Evolutionary conservation across 768 basidiomycete genomes (phyloP).

Genomic region (Butyriboletus loyo): DNA sequence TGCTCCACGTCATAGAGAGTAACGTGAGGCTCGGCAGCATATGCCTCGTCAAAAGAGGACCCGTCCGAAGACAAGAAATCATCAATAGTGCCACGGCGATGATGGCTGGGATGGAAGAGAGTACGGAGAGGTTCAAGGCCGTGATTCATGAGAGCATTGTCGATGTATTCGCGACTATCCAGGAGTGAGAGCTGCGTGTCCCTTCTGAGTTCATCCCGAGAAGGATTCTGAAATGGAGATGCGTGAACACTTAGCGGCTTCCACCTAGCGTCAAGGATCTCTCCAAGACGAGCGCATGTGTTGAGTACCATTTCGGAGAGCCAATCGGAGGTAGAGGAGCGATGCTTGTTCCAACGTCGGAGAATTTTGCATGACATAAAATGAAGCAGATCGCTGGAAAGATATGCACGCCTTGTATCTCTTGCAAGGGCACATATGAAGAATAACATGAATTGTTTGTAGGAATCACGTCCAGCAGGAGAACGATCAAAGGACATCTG

Average conservation of each 20-base stretch:
- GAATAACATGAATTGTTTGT: slow-evolving; percentile 48
- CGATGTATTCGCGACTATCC: slow-evolving; percentile 28
- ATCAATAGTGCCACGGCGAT: slow-evolving; percentile 6
- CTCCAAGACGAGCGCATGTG: slow-evolving; percentile 20
- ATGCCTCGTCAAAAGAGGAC: slow-evolving; percentile 4
- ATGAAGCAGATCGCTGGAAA: slow-evolving; percentile 22
- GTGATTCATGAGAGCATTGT: slow-evolving; percentile 7
- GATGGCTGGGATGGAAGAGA: slow-evolving; percentile 1
- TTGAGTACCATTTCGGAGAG: slow-evolving; percentile 38
- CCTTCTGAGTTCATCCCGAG: background rate
- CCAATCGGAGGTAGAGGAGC: slow-evolving; percentile 13
- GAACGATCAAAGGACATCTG: slow-evolving; percentile 21
- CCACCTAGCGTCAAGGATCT: slow-evolving; percentile 34
- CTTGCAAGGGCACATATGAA: slow-evolving; percentile 30
- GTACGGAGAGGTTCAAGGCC: fast-evolving
- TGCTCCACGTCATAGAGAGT: slow-evolving; percentile 38
- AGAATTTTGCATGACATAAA: slow-evolving; percentile 21
- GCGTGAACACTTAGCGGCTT: slow-evolving; percentile 19
- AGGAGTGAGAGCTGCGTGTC: slow-evolving; percentile 36
- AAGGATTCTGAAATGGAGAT: slow-evolving; percentile 19
- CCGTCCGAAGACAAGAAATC: slow-evolving; percentile 17
- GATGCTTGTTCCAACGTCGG: slow-evolving; percentile 18
- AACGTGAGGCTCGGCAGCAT: slow-evolving; percentile 5
- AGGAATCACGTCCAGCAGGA: slow-evolving; percentile 19
- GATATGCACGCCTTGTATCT: slow-evolving; percentile 7